phyloP scores from a whole-genome alignment of 352 stramenopile genomes.

The Aphanomyces astaci region DNA sequence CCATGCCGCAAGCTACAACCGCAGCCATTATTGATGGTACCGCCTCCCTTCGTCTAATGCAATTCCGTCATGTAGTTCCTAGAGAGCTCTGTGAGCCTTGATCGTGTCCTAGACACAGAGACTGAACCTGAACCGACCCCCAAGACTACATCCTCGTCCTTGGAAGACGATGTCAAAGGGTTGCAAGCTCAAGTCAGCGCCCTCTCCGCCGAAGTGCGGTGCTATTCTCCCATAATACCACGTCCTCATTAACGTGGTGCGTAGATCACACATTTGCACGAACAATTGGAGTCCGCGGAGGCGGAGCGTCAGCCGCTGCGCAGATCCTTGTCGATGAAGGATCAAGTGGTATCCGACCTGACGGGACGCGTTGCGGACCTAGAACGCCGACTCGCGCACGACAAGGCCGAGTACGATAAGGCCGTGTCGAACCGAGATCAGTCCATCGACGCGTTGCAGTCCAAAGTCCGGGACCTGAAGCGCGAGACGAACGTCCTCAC shows the following conservation, averaged over 20 bases:
- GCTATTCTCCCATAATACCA: too few relatives aligned
- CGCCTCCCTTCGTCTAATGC: neutral
- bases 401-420: slow-evolving; percentile 17
- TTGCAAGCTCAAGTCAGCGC: neutral
- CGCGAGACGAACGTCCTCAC: slow-evolving; percentile 18
- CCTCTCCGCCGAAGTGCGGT: neutral
- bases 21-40: neutral
- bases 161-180: neutral
- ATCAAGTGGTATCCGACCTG: slow-evolving; percentile 1
- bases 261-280: neutral
- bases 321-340: neutral
- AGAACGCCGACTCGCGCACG: slow-evolving; percentile 2
- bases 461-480: slow-evolving; percentile 13
- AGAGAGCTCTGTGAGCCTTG: neutral
- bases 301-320: slow-evolving; percentile 4
- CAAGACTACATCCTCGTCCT: neutral
- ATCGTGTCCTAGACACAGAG: neutral
- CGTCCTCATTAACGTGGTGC: neutral
- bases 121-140: neutral
- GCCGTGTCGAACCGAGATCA: slow-evolving; percentile 3
- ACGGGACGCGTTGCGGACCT: neutral
- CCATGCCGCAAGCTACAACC: neutral
- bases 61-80: neutral
- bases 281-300: neutral
- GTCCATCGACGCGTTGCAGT: slow-evolving; percentile 17